Evolutionary conservation across 1,284 basidiomycete genomes (phyloP).

Genomic region (Ustilago crameri): DNA sequence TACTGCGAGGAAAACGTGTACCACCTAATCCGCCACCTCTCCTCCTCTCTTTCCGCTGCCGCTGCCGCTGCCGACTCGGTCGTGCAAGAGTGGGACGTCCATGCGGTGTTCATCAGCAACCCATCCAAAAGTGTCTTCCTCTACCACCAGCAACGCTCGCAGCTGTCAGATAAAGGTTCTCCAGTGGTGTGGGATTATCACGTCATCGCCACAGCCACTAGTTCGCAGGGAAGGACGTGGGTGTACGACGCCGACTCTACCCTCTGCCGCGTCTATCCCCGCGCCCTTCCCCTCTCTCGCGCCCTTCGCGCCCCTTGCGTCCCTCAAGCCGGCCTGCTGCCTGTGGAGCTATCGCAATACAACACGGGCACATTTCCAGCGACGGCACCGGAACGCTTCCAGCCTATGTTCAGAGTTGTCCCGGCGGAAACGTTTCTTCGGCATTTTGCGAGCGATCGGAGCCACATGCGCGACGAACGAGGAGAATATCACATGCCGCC

Average conservation of each 20-base stretch:
- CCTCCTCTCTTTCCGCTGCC: neutral
- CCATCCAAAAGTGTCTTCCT: conserved; percentile 28
- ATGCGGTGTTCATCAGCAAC: conserved; percentile 52
- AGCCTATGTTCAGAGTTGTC: conserved; percentile 27
- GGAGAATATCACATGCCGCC: conserved; percentile 16
- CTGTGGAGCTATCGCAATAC: conserved; percentile 17
- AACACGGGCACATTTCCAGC: conserved; percentile 17
- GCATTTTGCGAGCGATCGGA: conserved; percentile 52
- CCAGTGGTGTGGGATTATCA: conserved; percentile 62
- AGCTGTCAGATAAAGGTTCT: conserved; percentile 16
- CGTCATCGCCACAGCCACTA: conserved; percentile 41
- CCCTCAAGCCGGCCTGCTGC: neutral
- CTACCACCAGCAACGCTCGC: conserved; percentile 44
- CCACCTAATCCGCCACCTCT: conserved; percentile 22
- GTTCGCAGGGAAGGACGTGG: conserved; percentile 28
- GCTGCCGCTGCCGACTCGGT: conserved; percentile 6
- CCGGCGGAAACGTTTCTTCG: conserved; percentile 20
- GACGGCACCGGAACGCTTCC: conserved; percentile 10
- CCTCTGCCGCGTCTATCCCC: conserved; percentile 3
- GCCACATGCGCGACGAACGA: conserved; percentile 38
- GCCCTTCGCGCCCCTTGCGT: no score
- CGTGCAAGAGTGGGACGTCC: conserved; percentile 32
- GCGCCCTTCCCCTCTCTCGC: no score
- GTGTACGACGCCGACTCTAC: conserved; percentile 52
- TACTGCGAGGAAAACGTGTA: conserved; percentile 63